Percentiles rank a stretch among this genome's conserved stretches.
Evolutionary conservation across 768 basidiomycete genomes (phyloP).

Genomic region (Neoboletus brunneissimus): DNA sequence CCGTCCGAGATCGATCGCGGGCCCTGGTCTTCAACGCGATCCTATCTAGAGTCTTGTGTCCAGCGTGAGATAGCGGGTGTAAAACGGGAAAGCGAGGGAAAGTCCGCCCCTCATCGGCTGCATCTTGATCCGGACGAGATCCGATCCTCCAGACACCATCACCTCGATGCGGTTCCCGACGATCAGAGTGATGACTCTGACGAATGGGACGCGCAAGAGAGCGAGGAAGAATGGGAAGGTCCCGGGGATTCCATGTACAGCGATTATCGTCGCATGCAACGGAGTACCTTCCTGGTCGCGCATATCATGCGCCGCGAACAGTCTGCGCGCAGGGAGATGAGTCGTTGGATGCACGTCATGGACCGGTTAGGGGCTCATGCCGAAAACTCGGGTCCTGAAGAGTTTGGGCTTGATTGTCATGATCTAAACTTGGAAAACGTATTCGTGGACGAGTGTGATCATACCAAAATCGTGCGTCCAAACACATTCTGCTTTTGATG

Average conservation of each 20-base stretch:
- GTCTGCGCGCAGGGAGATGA: constrained; percentile 66
- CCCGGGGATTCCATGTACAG: constrained; percentile 77
- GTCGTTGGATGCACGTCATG: constrained; percentile 67
- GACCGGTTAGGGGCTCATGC: constrained; percentile 44
- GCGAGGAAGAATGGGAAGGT: constrained; percentile 72
- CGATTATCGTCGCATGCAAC: constrained; percentile 79
- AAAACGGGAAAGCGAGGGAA: constrained; percentile 73
- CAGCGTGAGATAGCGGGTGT: constrained; percentile 74
- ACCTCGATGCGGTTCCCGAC: constrained; percentile 61
- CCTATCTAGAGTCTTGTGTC: constrained; percentile 65
- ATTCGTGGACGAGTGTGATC: constrained; percentile 71
- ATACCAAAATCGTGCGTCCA: constrained; percentile 63
- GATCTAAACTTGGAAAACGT: constrained; percentile 84
- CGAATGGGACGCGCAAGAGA: constrained; percentile 77
- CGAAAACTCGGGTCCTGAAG: constrained; percentile 40
- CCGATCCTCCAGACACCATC: constrained; percentile 65
- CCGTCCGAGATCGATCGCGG: constrained; percentile 75
- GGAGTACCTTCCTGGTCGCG: constrained; percentile 73
- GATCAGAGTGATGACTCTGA: constrained; percentile 76
- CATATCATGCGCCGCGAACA: constrained; percentile 66
- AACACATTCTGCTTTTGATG: background rate
- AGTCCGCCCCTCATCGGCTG: constrained; percentile 67
- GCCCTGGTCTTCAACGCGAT: constrained; percentile 61
- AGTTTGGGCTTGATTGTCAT: constrained; percentile 81
- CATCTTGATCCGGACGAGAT: constrained; percentile 84